Conservation (phyloP, 805 yeast genomes). For the Nakazawaea ishiwadae region DNA sequence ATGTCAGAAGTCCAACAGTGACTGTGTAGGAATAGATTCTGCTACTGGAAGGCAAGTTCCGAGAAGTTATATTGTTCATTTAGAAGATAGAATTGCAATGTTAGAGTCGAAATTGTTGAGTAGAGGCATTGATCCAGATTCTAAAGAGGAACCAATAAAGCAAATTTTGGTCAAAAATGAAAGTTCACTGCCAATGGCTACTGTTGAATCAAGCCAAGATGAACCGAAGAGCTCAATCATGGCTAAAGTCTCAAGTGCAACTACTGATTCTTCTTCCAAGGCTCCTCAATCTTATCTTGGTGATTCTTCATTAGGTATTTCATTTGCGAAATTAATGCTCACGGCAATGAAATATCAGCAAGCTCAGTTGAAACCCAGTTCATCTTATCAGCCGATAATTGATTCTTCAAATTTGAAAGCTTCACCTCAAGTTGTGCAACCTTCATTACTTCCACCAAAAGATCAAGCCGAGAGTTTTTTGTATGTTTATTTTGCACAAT, state of each 20-base stretch:
- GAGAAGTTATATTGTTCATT: slow-evolving; percentile 65
- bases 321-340: slow-evolving; percentile 72
- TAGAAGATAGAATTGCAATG: slow-evolving; percentile 61
- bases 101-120: slow-evolving; percentile 47
- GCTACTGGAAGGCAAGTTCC: slow-evolving; percentile 87
- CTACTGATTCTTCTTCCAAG: slow-evolving; percentile 25
- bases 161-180: slow-evolving; percentile 2
- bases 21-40: slow-evolving; percentile 82
- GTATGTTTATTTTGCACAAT: slow-evolving; percentile 65
- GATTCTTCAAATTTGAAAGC: slow-evolving; percentile 26
- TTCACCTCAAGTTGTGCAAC: slow-evolving; percentile 20
- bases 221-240: slow-evolving; percentile 14
- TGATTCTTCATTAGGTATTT: slow-evolving; percentile 49
- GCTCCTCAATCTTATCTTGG: slow-evolving; percentile 37
- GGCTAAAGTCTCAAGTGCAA: slow-evolving; percentile 22
- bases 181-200: background rate
- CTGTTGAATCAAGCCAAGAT: background rate
- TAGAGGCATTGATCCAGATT: slow-evolving; percentile 34
- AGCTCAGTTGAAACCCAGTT: slow-evolving; percentile 11
- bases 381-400: slow-evolving; percentile 13
- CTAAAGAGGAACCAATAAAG: slow-evolving; percentile 4
- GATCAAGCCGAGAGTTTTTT: slow-evolving; percentile 62
- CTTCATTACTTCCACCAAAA: slow-evolving; percentile 64
- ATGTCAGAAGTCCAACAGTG: slow-evolving; percentile 59
- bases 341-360: slow-evolving; percentile 66